Evolutionary conservation across 495 filamentous ascomycete species (phyloP).

Genomic region (Neurospora sp.): DNA sequence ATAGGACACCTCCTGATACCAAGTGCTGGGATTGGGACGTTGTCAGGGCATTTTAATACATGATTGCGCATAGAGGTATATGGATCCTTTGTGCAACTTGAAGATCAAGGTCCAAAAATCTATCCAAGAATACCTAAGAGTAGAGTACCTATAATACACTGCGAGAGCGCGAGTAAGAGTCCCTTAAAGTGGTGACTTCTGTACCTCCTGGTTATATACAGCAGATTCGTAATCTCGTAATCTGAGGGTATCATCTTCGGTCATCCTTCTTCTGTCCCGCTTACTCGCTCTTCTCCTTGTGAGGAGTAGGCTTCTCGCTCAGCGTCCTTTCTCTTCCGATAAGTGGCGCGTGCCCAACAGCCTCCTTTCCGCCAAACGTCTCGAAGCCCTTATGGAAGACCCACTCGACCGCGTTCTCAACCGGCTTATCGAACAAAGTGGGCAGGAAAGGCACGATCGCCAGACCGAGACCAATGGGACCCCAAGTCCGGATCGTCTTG

Average conservation of each 20-base stretch:
- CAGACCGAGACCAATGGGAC: slow-evolving; percentile 84
- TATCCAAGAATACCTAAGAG: neutral
- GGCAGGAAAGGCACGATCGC: slow-evolving; percentile 83
- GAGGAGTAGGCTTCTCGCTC: slow-evolving; percentile 26
- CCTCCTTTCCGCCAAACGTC: slow-evolving; percentile 52
- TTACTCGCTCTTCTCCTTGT: slow-evolving; percentile 52
- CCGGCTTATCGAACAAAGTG: slow-evolving; percentile 83
- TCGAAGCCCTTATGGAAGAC: slow-evolving; percentile 71
- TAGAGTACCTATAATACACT: neutral
- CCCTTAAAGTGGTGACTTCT: neutral
- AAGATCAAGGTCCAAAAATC: neutral
- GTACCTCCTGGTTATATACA: neutral
- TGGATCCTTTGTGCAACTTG: neutral
- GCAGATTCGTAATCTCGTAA: neutral
- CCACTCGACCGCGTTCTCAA: slow-evolving; percentile 86
- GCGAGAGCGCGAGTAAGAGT: neutral
- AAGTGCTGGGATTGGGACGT: neutral
- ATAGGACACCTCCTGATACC: neutral
- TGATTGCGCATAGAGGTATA: neutral
- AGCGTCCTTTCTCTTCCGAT: slow-evolving; percentile 49
- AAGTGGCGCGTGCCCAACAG: slow-evolving; percentile 39
- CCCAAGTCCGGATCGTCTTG: slow-evolving; percentile 63
- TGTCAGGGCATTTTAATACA: neutral
- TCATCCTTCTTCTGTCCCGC: slow-evolving; percentile 37
- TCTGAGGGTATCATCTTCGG: slow-evolving; percentile 2